Base-by-base conservation (phyloP, 331 rosid species). In the Malus hybrid region DNA sequence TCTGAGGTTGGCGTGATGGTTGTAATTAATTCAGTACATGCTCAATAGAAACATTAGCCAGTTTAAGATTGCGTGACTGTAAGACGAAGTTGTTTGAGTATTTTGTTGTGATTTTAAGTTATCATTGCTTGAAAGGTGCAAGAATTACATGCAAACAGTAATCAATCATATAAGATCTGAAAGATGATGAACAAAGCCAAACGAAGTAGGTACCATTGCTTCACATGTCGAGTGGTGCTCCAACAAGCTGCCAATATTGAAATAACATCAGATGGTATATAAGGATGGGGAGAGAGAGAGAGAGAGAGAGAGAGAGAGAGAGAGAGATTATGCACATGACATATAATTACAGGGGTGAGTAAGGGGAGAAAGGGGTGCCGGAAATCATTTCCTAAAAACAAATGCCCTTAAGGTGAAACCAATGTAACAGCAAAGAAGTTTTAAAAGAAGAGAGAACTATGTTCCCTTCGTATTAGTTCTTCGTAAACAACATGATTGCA, bases 171-270 rank as follows among this genome's bases (percentile, higher is more conserved):
- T 24, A 66, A 72, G 44, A 74, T 48, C 18, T 18, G 67, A 58
- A 55, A 66, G 50, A 73, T 30, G 28, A 71, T 66, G 7, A 53
- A 63, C 22, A 70, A 58, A 75, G 83, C 63, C 33, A 73, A 62
- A 74, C 52, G 20, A 64, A 60, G 70, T 34, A 12, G 16, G n/a
- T 91, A 94, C 99, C 99, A 94, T 86, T 90, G 84, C 68, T 90
- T 87, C 67, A 94, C 83, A 73, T 92, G 97, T 36, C 81, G 50
- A 72, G 91, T 87, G 33, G 78, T 55, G 68, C 33, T 86, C 99
- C 99, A 94, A 88, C 99, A 92, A 86, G 42, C 98, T 94, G 93
- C 82, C 84, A 91, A 82, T 66, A 50, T 79, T 56, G 65, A 81
- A 79, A 44, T 39, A 34, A 50, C 30, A 24, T 68, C 34, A 73